Conservation (phyloP, 495 filamentous ascomycete species). For the Elasticomyces elasticus region DNA sequence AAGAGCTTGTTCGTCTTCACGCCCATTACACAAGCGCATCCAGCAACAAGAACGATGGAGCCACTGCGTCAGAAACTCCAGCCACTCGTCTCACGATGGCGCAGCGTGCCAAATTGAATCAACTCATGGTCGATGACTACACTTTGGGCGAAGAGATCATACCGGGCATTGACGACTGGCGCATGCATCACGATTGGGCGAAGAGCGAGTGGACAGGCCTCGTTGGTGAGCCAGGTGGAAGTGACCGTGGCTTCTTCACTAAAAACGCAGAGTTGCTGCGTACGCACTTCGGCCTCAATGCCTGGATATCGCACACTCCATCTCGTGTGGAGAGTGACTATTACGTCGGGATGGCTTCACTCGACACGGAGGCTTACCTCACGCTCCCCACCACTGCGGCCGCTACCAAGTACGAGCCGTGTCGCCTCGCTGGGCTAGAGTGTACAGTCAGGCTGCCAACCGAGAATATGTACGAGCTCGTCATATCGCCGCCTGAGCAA, state of each 20-base stretch:
- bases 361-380: neutral
- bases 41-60: neutral
- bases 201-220: neutral
- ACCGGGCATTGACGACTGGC: neutral
- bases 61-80: neutral
- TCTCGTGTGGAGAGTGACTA: neutral
- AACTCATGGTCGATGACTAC: neutral
- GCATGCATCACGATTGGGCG: neutral
- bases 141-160: neutral
- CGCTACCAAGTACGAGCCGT: neutral
- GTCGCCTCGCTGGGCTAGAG: neutral
- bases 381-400: neutral
- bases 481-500: neutral
- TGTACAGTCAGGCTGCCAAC: neutral
- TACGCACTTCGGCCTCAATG: conserved; percentile 6
- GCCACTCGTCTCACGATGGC: neutral
- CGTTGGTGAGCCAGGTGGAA: neutral
- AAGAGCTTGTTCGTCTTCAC: neutral
- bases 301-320: neutral
- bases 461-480: neutral
- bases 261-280: neutral
- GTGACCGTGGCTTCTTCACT: neutral
- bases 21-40: neutral
- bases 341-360: neutral
- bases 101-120: neutral